A percentile compares a stretch with the other conserved stretches of the same genome.
Evolutionary conservation across 805 yeast genomes (phyloP).

Genomic region (Starmerella sp.): DNA sequence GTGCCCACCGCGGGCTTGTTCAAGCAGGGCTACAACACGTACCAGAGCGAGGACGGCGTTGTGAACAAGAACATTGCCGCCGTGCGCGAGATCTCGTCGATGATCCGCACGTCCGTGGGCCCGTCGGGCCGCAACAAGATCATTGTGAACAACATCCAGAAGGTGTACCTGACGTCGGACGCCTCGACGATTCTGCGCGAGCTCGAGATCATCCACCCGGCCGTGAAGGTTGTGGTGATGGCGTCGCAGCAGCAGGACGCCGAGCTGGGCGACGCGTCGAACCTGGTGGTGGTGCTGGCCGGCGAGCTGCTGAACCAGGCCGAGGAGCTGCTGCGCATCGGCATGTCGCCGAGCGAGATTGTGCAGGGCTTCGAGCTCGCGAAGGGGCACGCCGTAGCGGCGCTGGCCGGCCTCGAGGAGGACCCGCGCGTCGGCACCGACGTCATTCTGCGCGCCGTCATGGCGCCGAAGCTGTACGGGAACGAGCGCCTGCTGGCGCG

Average conservation of each 20-base stretch:
- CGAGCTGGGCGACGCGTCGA: slow-evolving; percentile 96
- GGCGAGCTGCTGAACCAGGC: slow-evolving; percentile 84
- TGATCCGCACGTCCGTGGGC: slow-evolving; percentile 90
- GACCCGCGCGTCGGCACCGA: slow-evolving; percentile 36
- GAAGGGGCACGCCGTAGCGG: slow-evolving; percentile 56
- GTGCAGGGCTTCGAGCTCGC: slow-evolving; percentile 88
- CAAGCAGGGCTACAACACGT: slow-evolving; percentile 87
- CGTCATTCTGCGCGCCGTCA: slow-evolving; percentile 35
- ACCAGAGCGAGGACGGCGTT: slow-evolving; percentile 87
- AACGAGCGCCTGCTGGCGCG: slow-evolving; percentile 65
- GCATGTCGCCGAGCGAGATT: slow-evolving; percentile 84
- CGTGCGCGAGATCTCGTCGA: slow-evolving; percentile 80
- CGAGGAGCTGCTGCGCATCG: slow-evolving; percentile 72
- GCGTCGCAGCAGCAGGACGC: slow-evolving; percentile 93
- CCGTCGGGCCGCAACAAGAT: slow-evolving; percentile 97
- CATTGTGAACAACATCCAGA: slow-evolving; percentile 77
- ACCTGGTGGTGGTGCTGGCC: slow-evolving; percentile 80
- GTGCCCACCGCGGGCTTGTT: slow-evolving; percentile 90
- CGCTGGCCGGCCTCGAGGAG: slow-evolving; percentile 43
- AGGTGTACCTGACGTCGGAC: slow-evolving; percentile 83
- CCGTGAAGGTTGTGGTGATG: slow-evolving; percentile 90
- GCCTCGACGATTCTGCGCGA: slow-evolving; percentile 97
- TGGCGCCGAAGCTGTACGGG: slow-evolving; percentile 90
- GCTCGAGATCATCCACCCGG: slow-evolving; percentile 91
- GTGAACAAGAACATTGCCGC: slow-evolving; percentile 87